Base-by-base conservation (phyloP, 129 eudicot species). In the Flaveria sonorensis region DNA sequence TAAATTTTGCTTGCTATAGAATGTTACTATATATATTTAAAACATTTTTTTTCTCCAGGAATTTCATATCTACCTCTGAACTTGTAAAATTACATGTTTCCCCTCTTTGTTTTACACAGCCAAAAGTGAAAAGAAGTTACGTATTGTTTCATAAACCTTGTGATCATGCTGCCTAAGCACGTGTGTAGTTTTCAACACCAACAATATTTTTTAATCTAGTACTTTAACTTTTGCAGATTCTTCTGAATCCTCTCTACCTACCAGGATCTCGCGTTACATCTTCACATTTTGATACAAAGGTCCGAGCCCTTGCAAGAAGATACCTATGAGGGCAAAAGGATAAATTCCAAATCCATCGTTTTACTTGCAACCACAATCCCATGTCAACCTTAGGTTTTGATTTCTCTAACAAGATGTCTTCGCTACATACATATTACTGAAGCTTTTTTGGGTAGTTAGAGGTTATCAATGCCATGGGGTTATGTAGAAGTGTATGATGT, bases 211-310 rank as follows among this genome's bases (percentile, higher is more conserved):
- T 43, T 75, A 43, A 62, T 47, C 21, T 70, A 46, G 39, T 36
- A 10, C 4, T 65, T 28, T 50, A 15, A 57, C 6, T 8, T 72
- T 63, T 84, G 83, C 94, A 94, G 97, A 87, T 85, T 72, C 90
- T 94, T 73, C 86, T 91, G 48, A 94, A 94, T 79, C 97, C 97
- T 36, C 86, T 94, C 18, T 94, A 94, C 86, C 72, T 94, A 67
- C 96, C 99, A 16, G 99, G 99, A 71, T 89, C 96, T 47, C 99
- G 99, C 68, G 89, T 94, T 67, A 82, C 97, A 68, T 94, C 99
- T 78, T 87, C 96, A 59, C 99, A 94, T 78, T 94, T 94, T 79
- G 97, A 94, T 83, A 94, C 99, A 4, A 94, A 94, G 77, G 99
- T 94, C 45, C 90, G 99, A 82, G 96, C 93, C 13, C 96, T 94